phyloP scores from a whole-genome alignment of 139 green algal species.

The Astrephomene gubernaculifera region DNA sequence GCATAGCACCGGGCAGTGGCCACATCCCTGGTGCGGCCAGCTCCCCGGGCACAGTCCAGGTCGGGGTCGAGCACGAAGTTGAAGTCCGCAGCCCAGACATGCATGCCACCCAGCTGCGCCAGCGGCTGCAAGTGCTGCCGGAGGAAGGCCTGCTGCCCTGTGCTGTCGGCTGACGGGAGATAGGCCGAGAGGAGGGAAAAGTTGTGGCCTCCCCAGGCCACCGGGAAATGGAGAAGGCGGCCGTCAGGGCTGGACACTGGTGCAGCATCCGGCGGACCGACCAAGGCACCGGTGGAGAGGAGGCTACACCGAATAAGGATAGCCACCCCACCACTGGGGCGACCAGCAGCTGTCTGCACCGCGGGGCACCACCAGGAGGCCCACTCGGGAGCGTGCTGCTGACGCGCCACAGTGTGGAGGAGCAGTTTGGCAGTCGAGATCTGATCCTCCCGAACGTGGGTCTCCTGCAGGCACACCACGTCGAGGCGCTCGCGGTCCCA shows the following conservation, averaged over 20 bases:
- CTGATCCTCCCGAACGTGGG: not conserved
- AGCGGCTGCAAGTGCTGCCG: not conserved
- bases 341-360: too few relatives aligned
- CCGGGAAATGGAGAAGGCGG: too few relatives aligned
- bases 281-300: too few relatives aligned
- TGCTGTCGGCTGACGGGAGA: not conserved
- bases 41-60: not conserved
- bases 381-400: too few relatives aligned
- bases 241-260: too few relatives aligned
- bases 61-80: not conserved
- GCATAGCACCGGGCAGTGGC: not conserved
- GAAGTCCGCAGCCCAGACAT: not conserved
- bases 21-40: not conserved
- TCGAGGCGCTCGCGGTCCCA: slow-evolving; percentile 5
- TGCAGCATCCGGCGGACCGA: too few relatives aligned
- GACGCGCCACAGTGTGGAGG: not conserved
- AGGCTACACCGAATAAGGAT: too few relatives aligned
- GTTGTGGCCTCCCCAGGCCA: too few relatives aligned
- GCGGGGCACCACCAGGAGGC: too few relatives aligned
- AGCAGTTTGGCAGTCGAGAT: not conserved
- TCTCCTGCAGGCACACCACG: slow-evolving; percentile 16
- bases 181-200: too few relatives aligned
- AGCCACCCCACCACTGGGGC: too few relatives aligned
- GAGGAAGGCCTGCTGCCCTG: not conserved
- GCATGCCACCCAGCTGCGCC: not conserved